These are phyloP conservation scores for Pueraria montana DNA, from an alignment of 306 rosid genomes.

Conservation along the genomic window DNA sequence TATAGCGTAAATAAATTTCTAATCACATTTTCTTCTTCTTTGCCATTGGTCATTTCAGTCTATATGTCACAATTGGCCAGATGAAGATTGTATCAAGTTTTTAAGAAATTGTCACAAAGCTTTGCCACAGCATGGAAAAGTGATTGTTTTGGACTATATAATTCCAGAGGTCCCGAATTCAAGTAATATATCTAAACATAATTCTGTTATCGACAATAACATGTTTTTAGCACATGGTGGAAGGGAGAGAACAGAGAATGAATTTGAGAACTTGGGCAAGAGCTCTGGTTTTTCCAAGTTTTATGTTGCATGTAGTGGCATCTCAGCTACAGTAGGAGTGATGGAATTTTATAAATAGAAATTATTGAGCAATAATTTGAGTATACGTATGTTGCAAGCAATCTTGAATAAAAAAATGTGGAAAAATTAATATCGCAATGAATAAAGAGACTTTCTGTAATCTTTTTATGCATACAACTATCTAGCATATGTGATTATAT, in stretches of 20 bases:
- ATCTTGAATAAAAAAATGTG: background rate
- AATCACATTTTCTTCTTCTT: background rate
- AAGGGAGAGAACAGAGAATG: slow-evolving; percentile 25
- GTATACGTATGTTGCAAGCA: background rate
- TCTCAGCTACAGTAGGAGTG: background rate
- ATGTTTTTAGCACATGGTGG: slow-evolving; percentile 13
- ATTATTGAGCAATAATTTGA: background rate
- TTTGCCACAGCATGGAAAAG: slow-evolving; percentile 29
- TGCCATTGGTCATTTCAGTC: background rate
- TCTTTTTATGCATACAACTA: too few species aligned
- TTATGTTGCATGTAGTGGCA: background rate
- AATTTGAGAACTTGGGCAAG: background rate
- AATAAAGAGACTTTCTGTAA: too few species aligned
- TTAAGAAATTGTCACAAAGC: slow-evolving; percentile 24
- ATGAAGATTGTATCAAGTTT: slow-evolving; percentile 33
- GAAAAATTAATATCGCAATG: too few species aligned
- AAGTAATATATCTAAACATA: background rate
- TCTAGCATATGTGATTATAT: too few species aligned
- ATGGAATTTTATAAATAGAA: slow-evolving; percentile 35
- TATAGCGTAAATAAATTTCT: background rate
- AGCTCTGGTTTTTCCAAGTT: slow-evolving; percentile 38
- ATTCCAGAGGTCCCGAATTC: background rate
- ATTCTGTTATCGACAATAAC: background rate
- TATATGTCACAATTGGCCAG: slow-evolving; percentile 22
- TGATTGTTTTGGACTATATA: slow-evolving; percentile 12